Evolutionary conservation across 2,329 filamentous ascomycete species (phyloP).

Genomic region (Xylariomycetidae sp.): DNA sequence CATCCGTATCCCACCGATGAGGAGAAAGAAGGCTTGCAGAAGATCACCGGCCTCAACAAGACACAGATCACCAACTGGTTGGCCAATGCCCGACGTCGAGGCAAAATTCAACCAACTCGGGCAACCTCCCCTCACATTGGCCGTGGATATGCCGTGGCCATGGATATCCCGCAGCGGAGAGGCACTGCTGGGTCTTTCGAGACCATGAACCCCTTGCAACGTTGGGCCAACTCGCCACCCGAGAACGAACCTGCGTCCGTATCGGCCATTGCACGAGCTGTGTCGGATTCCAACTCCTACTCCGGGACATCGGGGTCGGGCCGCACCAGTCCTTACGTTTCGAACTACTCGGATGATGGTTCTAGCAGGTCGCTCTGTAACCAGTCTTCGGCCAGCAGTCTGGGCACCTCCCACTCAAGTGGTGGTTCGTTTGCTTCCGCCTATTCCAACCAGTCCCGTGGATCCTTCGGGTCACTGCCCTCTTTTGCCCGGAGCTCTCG

Average conservation of each 20-base stretch:
- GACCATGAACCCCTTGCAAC: slow-evolving; percentile 50
- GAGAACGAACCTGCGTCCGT: slow-evolving; percentile 56
- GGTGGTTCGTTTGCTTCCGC: slow-evolving; percentile 52
- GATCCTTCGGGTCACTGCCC: slow-evolving; percentile 46
- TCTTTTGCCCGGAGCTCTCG: slow-evolving; percentile 35
- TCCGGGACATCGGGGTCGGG: slow-evolving; percentile 41
- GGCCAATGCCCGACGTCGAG: slow-evolving; percentile 77
- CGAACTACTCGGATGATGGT: slow-evolving; percentile 55
- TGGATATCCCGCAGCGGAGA: slow-evolving; percentile 65
- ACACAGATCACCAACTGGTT: slow-evolving; percentile 90
- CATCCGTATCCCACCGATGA: slow-evolving; percentile 86
- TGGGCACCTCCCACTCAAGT: slow-evolving; percentile 56
- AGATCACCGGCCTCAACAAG: slow-evolving; percentile 72
- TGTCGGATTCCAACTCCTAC: slow-evolving; percentile 45
- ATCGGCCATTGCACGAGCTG: slow-evolving; percentile 51
- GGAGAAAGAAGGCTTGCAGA: slow-evolving; percentile 74
- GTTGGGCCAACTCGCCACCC: slow-evolving; percentile 54
- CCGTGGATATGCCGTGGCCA: slow-evolving; percentile 52
- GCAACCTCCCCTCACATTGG: slow-evolving; percentile 64
- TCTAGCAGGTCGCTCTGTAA: slow-evolving; percentile 53
- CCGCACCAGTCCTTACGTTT: slow-evolving; percentile 50
- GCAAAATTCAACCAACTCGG: slow-evolving; percentile 66
- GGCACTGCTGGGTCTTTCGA: slow-evolving; percentile 47
- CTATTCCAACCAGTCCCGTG: slow-evolving; percentile 52
- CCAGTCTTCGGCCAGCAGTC: slow-evolving; percentile 53